Evolutionary conservation across 2,329 filamentous ascomycete genomes (phyloP), one percentile per base, ranked within the genome.

Genomic region (Colletotrichum sidae): DNA sequence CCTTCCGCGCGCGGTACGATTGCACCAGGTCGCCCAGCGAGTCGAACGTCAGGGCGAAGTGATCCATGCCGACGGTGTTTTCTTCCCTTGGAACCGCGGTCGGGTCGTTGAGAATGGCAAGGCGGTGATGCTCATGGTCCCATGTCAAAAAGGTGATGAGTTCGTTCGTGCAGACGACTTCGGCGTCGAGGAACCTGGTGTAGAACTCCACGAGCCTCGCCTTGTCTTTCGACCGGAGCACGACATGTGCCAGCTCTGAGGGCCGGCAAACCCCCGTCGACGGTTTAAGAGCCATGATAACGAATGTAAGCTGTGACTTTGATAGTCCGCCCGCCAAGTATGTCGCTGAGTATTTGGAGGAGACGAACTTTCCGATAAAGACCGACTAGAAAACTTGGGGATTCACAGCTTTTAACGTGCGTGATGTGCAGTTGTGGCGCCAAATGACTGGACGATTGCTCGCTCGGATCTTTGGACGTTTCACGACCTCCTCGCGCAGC

Each of bases 51-150:
- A 83, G 83, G 25, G 80, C 76, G 17, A 82, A 73, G 69, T 84
- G 81, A 49, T 80, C 70, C 2, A 84, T 64, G 1, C 80, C 79
- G 8, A 71, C 70, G 6, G 67, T 70, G 35, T 66, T 67, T 7
- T 50, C 60, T 7, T 69, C 66, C 52, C 74, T 73, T 1, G 70
- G 67, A 1, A 33, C 38, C 3, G 72, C 69, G 2, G 47, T 65
- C 0, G 77, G 76, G 8, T 77, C 41, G 4, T 63, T 55, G 15
- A 75, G n/a, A 42, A 84, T 73, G 12, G 79, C 81, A 37, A 83
- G 73, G 42, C 82, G 80, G 69, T 84, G 82, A 66, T 84, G 81
- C 69, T 83, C 81, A 0, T 80, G 72, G 69, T 84, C 81, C 73
- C 81, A 84, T 8, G 74, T 73, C 38, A 83, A 64, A 66, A 83